phyloP scores from a whole-genome alignment of 805 yeast genomes.

The Myxozyma lipomycoides region DNA sequence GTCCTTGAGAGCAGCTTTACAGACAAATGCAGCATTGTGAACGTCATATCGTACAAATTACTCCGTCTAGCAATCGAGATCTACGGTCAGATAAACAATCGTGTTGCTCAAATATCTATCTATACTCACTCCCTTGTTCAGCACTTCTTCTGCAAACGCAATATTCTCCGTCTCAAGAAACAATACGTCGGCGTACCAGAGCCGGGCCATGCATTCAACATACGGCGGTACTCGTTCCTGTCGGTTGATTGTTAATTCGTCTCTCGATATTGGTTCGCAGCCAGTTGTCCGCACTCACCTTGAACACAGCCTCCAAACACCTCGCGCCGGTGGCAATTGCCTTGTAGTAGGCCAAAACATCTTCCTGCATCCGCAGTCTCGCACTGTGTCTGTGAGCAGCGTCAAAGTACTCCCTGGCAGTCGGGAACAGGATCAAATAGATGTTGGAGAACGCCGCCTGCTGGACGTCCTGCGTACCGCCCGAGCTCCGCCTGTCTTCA shows the following conservation, averaged over 20 bases:
- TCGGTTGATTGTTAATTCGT: no score
- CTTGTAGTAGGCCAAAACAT: slow-evolving; percentile 20
- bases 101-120: neutral
- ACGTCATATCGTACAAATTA: slow-evolving; percentile 20
- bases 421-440: slow-evolving; percentile 21
- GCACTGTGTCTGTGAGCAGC: slow-evolving; percentile 13
- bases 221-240: slow-evolving; percentile 24
- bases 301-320: slow-evolving; percentile 23
- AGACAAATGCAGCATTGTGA: slow-evolving; percentile 22
- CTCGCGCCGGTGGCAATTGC: slow-evolving; percentile 21
- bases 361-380: slow-evolving; percentile 11
- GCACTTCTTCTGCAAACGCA: slow-evolving; percentile 21
- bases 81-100: neutral
- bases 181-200: slow-evolving; percentile 21
- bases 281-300: slow-evolving; percentile 1
- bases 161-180: slow-evolving; percentile 10
- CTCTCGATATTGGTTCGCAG: no score
- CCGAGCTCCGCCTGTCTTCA: no score
- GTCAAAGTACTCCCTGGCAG: slow-evolving; percentile 16
- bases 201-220: slow-evolving; percentile 24
- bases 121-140: slow-evolving; percentile 22
- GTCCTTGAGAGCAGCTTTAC: slow-evolving; percentile 13
- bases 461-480: neutral
- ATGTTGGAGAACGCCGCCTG: slow-evolving; percentile 13
- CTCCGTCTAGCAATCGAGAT: slow-evolving; percentile 21